phyloP scores from a whole-genome alignment of 345 rosid species.

The Euphorbia pulcherrima region DNA sequence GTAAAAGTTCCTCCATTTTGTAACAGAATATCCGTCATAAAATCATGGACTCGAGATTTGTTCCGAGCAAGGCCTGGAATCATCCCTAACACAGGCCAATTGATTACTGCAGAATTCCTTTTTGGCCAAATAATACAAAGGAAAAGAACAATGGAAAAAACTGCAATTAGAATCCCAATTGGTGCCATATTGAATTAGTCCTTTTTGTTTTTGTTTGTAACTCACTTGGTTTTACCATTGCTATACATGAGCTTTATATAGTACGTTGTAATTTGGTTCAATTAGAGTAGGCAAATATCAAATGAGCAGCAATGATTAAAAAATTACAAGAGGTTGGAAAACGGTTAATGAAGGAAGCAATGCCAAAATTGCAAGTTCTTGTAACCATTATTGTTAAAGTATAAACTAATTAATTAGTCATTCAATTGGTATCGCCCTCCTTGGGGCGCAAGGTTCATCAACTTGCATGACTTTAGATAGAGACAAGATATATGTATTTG shows the following conservation, averaged over 20 bases:
- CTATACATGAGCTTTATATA: too few species aligned
- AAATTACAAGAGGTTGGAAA: too few species aligned
- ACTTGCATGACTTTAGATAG: too few species aligned
- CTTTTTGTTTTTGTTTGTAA: not conserved
- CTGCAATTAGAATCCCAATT: not conserved
- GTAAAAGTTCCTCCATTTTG: conserved; percentile 5
- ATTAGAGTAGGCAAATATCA: not conserved
- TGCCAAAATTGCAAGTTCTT: not conserved
- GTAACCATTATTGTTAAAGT: not conserved
- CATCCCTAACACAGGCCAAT: conserved; percentile 13
- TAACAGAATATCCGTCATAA: not conserved
- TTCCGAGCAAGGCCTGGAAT: not conserved
- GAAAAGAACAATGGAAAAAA: not conserved
- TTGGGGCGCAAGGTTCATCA: too few species aligned
- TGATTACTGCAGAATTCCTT: not conserved
- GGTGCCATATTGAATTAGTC: not conserved
- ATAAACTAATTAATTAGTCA: too few species aligned
- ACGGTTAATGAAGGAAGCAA: not conserved
- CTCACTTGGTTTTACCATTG: not conserved
- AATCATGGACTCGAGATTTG: conserved; percentile 4
- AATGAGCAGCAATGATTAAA: not conserved
- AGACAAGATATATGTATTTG: too few species aligned
- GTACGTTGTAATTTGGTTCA: too few species aligned
- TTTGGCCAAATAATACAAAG: not conserved
- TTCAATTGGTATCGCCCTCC: too few species aligned